phyloP scores from a whole-genome alignment of 179 eudicot species.

The Dionaea muscipula region DNA sequence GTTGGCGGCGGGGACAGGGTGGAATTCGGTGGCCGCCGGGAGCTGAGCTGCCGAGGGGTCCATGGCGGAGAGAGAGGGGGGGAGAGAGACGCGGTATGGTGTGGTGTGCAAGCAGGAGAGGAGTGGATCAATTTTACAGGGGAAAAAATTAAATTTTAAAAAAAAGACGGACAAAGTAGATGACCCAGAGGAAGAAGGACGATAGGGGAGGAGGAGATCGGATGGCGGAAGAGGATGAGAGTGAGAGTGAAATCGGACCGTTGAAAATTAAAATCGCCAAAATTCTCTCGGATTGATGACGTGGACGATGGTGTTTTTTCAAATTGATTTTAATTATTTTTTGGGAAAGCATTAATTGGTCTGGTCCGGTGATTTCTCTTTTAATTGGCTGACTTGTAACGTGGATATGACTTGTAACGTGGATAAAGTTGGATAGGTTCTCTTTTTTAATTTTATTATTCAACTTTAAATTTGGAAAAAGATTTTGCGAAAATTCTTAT shows the following conservation, averaged over 20 bases:
- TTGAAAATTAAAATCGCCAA: background rate
- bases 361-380: too few relatives aligned
- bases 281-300: background rate
- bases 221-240: background rate
- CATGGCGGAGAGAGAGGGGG: slow-evolving; percentile 10
- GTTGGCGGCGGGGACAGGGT: slow-evolving; percentile 11
- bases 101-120: too few relatives aligned
- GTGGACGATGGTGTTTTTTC: background rate
- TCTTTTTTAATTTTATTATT: too few relatives aligned
- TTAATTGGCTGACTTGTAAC: too few relatives aligned
- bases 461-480: too few relatives aligned
- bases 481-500: too few relatives aligned
- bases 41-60: slow-evolving; percentile 9
- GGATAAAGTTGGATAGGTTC: too few relatives aligned
- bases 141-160: too few relatives aligned
- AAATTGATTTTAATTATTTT: too few relatives aligned
- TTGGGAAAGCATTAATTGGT: too few relatives aligned
- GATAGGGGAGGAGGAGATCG: background rate
- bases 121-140: too few relatives aligned
- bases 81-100: slow-evolving; percentile 1
- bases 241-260: background rate
- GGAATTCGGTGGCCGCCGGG: slow-evolving; percentile 7
- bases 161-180: background rate
- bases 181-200: background rate
- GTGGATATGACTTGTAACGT: too few relatives aligned